Evolutionary conservation across 2,329 filamentous ascomycete genomes (phyloP).

Genomic region (Juglanconis sp.): DNA sequence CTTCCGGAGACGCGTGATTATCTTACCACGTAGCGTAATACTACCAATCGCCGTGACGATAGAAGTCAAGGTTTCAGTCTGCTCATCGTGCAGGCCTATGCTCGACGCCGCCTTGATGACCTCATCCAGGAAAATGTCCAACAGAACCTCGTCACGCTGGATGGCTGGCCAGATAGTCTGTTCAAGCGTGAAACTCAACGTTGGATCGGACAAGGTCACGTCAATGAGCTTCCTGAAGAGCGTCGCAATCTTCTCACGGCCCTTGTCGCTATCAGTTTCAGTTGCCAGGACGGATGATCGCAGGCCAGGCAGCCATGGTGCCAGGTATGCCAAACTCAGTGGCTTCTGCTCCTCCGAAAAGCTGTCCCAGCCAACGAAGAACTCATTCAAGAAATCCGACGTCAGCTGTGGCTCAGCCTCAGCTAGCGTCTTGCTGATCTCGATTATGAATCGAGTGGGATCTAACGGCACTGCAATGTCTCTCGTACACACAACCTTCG

Average conservation of each 20-base stretch:
- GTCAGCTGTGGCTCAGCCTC: slow-evolving; percentile 64
- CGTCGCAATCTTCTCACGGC: slow-evolving; percentile 59
- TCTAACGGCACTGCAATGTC: slow-evolving; percentile 63
- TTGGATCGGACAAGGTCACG: slow-evolving; percentile 58
- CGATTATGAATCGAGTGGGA: slow-evolving; percentile 61
- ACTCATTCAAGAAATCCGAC: slow-evolving; percentile 68
- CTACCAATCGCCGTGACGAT: slow-evolving; percentile 63
- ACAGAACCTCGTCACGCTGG: slow-evolving; percentile 60
- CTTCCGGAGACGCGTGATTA: slow-evolving; percentile 64
- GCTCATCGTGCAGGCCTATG: slow-evolving; percentile 56
- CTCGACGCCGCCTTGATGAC: slow-evolving; percentile 60
- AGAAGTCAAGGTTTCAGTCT: slow-evolving; percentile 58
- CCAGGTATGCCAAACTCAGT: slow-evolving; percentile 66
- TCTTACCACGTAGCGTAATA: slow-evolving; percentile 61
- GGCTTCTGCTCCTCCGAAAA: slow-evolving; percentile 66
- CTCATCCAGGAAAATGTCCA: slow-evolving; percentile 67
- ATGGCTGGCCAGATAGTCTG: slow-evolving; percentile 65
- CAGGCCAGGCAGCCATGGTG: slow-evolving; percentile 63
- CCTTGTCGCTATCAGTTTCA: slow-evolving; percentile 63
- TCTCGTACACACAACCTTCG: slow-evolving; percentile 61
- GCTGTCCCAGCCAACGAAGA: slow-evolving; percentile 70
- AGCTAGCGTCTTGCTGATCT: slow-evolving; percentile 63
- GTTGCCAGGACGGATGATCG: slow-evolving; percentile 56
- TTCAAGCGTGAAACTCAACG: slow-evolving; percentile 58
- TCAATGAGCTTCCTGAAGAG: slow-evolving; percentile 67